Evolutionary conservation across 2,329 filamentous ascomycete species (phyloP).

Genomic region (Madurella mycetomatis): DNA sequence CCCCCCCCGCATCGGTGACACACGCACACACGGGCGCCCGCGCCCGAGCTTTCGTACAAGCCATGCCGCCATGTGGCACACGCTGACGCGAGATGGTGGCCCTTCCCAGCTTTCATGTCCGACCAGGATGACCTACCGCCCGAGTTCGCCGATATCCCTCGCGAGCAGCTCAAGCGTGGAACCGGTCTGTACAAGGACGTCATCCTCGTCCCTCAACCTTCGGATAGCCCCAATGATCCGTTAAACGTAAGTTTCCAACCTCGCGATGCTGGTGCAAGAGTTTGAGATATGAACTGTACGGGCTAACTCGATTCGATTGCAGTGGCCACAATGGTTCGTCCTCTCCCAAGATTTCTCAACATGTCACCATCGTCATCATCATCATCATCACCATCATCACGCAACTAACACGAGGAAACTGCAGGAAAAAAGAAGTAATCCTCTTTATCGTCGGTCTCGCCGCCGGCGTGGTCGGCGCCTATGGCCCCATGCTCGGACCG

Average conservation of each 20-base stretch:
- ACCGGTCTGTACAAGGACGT: constrained; percentile 32
- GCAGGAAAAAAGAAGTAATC: constrained; percentile 37
- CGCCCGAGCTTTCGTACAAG: too few relatives aligned
- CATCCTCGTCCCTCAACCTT: constrained; percentile 43
- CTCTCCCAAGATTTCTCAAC: background rate
- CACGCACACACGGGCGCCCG: too few relatives aligned
- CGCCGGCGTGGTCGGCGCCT: constrained; percentile 46
- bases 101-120: constrained; percentile 37
- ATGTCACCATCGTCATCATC: background rate
- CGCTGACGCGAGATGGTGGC: background rate
- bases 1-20: background rate
- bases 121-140: constrained; percentile 44
- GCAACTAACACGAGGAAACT: constrained; percentile 13
- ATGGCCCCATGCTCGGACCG: constrained; percentile 48
- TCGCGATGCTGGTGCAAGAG: too few relatives aligned
- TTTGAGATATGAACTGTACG: too few relatives aligned
- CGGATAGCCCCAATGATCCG: constrained; percentile 46
- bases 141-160: constrained; percentile 41
- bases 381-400: background rate
- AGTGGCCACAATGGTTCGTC: constrained; percentile 39
- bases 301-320: background rate
- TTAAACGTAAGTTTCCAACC: constrained; percentile 36
- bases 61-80: background rate
- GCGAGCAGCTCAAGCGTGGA: constrained; percentile 38
- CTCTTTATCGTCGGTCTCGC: constrained; percentile 43